These are phyloP conservation scores for Suillus subluteus DNA, from an alignment of 768 basidiomycete species.

Conservation along the genomic window DNA sequence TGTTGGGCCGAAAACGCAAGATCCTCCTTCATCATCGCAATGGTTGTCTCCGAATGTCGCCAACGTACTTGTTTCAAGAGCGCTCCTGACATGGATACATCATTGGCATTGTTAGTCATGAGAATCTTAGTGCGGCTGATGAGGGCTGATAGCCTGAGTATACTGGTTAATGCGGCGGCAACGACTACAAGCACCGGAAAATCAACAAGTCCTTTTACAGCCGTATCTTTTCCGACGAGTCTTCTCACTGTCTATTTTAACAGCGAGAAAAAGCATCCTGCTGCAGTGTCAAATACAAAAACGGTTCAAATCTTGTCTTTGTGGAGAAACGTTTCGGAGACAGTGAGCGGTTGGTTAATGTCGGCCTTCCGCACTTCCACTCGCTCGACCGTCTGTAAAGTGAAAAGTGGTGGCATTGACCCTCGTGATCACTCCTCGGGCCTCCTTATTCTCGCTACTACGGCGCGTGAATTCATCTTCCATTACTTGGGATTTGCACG, in stretches of 20 bases:
- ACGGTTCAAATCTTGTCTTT: conserved; percentile 5
- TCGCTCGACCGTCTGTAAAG: conserved; percentile 19
- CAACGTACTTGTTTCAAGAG: conserved; percentile 13
- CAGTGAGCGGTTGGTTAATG: conserved; percentile 2
- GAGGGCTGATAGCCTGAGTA: conserved; percentile 1
- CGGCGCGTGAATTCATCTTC: conserved; percentile 13
- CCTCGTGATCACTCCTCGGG: conserved; percentile 27
- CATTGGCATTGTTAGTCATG: conserved; percentile 19
- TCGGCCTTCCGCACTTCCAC: conserved; percentile 22
- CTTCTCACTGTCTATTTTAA: conserved; percentile 33
- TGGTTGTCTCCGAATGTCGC: conserved; percentile 13
- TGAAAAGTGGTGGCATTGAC: conserved; percentile 12
- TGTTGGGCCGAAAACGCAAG: conserved; percentile 17
- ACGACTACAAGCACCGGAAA: conserved; percentile 28
- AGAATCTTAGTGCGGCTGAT: conserved; percentile 26
- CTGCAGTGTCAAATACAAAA: conserved; percentile 6
- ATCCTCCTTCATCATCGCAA: conserved; percentile 21
- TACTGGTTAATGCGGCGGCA: conserved; percentile 16
- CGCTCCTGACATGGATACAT: conserved; percentile 14
- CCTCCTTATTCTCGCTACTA: conserved; percentile 5
- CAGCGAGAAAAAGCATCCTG: conserved; percentile 8
- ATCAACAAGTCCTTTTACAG: conserved; percentile 11
- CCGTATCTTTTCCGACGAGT: conserved; percentile 13
- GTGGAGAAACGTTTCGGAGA: conserved; percentile 17
- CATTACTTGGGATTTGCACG: conserved; percentile 10